A percentile compares a stretch with the other conserved stretches of the same genome.
Conservation (phyloP, 2,329 filamentous ascomycete species). For the Penicillium freii region DNA sequence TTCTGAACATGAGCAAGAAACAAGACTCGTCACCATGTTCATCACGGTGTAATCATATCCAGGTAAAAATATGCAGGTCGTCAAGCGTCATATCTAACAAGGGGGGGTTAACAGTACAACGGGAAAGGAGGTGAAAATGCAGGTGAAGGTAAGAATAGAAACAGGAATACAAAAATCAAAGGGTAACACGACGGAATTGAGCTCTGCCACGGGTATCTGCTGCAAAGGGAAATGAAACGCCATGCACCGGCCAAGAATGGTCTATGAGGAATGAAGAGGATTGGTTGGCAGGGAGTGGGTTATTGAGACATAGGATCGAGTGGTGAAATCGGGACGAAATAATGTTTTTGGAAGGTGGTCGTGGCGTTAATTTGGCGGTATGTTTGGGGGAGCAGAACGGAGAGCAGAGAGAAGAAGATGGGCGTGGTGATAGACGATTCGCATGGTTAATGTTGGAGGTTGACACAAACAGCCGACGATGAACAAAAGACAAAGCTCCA, state of each 20-base stretch:
- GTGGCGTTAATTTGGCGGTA: not conserved
- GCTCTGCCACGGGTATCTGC: conserved; percentile 24
- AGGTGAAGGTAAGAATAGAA: not conserved
- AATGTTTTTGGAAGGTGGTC: not conserved
- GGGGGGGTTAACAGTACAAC: not conserved
- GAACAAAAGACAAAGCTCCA: conserved; percentile 1
- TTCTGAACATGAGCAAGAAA: not conserved
- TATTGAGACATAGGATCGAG: not conserved
- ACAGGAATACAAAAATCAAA: conserved; percentile 2
- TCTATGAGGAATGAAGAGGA: conserved; percentile 8
- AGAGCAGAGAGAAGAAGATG: not conserved
- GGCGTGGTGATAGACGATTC: not conserved
- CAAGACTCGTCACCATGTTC: not conserved
- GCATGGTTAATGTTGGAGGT: not conserved
- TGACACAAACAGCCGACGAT: not conserved
- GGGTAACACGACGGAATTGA: conserved; percentile 8
- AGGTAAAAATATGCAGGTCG: conserved; percentile 16
- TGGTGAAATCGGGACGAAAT: not conserved
- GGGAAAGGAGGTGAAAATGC: conserved; percentile 2
- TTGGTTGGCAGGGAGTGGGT: not conserved
- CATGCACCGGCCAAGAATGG: conserved; percentile 15
- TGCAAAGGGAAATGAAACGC: conserved; percentile 20
- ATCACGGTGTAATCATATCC: conserved; percentile 3
- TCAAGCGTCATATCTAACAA: conserved; percentile 15
- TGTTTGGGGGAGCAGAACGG: not conserved